These are phyloP conservation scores for Acanthamoeba castellanii DNA, from an alignment of 208 protist genomes.

Conservation along the genomic window DNA sequence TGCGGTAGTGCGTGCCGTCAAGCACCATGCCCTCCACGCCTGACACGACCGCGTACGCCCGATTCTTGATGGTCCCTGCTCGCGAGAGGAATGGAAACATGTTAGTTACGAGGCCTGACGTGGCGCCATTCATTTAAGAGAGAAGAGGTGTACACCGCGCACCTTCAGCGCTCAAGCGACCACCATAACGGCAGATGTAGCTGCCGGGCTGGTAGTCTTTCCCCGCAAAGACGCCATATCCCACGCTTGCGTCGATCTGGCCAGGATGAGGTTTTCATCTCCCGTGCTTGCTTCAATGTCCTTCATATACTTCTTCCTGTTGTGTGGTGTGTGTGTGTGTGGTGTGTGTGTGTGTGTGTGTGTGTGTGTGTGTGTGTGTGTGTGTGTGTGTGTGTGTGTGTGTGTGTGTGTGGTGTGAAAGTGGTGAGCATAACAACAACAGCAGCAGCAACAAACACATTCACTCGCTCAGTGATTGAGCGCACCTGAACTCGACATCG, in stretches of 20 bases:
- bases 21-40: slow-evolving; percentile 64
- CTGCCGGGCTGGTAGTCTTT: slow-evolving; percentile 64
- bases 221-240: slow-evolving; percentile 61
- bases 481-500: slow-evolving; percentile 57
- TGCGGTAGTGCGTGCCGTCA: slow-evolving; percentile 50
- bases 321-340: not conserved
- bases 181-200: slow-evolving; percentile 67
- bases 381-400: no score
- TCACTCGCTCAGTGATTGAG: not conserved
- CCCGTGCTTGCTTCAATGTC: slow-evolving; percentile 47
- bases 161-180: slow-evolving; percentile 58
- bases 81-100: not conserved
- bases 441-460: no score
- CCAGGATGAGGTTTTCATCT: slow-evolving; percentile 41
- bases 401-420: not conserved
- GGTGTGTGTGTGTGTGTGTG: no score
- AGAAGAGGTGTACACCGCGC: not conserved
- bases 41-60: slow-evolving; percentile 65
- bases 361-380: no score
- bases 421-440: not conserved
- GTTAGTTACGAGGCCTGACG: not conserved
- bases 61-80: slow-evolving; percentile 35
- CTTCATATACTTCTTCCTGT: slow-evolving; percentile 46
- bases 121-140: not conserved
- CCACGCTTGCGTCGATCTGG: slow-evolving; percentile 60